These are phyloP conservation scores for Globisporangium recalcitrans DNA, from an alignment of 352 stramenopile genomes.

Conservation along the genomic window DNA sequence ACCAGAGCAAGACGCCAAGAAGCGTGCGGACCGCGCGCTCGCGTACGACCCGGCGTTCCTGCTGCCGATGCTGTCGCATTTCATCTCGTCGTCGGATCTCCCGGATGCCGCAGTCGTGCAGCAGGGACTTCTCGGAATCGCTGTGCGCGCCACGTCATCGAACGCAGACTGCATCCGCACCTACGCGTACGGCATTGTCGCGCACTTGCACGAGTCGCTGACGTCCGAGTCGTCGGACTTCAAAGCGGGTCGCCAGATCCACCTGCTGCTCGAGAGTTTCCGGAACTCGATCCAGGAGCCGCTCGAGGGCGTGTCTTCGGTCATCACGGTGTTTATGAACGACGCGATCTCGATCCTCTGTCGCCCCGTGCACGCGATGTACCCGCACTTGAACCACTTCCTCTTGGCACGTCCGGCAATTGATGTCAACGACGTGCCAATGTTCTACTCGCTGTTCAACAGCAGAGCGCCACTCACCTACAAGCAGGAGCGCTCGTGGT, in stretches of 20 bases:
- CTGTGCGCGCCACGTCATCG: conserved; percentile 69
- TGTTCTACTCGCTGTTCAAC: conserved; percentile 89
- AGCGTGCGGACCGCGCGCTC: not conserved
- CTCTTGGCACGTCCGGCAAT: conserved; percentile 71
- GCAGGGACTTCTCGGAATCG: conserved; percentile 64
- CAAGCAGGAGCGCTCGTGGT: conserved; percentile 80
- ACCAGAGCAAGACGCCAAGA: not conserved
- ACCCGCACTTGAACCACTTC: conserved; percentile 81
- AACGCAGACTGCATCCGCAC: conserved; percentile 43
- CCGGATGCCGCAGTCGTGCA: conserved; percentile 51
- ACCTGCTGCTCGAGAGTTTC: conserved; percentile 76
- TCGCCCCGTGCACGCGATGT: conserved; percentile 66
- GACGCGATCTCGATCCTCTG: conserved; percentile 64
- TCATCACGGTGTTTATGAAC: conserved; percentile 83
- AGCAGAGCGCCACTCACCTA: conserved; percentile 61
- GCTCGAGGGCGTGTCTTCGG: conserved; percentile 55
- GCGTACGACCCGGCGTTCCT: conserved; percentile 77
- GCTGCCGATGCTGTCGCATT: conserved; percentile 69
- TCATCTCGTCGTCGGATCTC: conserved; percentile 68
- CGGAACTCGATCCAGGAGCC: conserved; percentile 50
- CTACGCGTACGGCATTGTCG: conserved; percentile 72
- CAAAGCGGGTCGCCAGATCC: conserved; percentile 68
- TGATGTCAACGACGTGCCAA: conserved; percentile 76
- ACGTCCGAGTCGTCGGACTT: conserved; percentile 57
- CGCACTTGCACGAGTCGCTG: conserved; percentile 67